A percentile compares a stretch with the other conserved stretches of the same genome.
phyloP scores from a whole-genome alignment of 768 basidiomycete genomes.

The Mycena rosella region DNA sequence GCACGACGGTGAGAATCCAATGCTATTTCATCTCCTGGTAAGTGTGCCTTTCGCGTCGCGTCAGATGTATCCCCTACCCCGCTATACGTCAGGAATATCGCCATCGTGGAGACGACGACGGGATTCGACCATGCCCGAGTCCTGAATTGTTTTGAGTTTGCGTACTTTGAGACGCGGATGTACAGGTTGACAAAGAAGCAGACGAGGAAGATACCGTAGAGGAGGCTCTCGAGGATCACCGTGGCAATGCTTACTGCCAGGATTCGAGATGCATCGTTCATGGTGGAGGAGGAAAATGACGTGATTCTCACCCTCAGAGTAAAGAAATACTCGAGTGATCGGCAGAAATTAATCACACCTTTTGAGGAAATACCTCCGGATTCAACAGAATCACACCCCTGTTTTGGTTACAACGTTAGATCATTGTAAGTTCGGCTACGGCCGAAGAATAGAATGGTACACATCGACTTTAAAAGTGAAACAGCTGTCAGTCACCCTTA shows the following conservation, averaged over 20 bases:
- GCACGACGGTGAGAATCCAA: constrained; percentile 13
- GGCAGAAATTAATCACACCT: constrained; percentile 4
- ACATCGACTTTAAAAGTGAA: too few relatives aligned
- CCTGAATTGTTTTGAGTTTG: too few relatives aligned
- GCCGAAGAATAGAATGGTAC: too few relatives aligned
- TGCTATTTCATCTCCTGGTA: constrained; percentile 14
- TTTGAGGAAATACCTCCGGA: constrained; percentile 7
- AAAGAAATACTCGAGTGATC: constrained; percentile 1
- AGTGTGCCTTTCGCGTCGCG: background rate
- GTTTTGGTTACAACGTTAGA: too few relatives aligned
- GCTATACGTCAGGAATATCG: constrained; percentile 14
- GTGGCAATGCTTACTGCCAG: too few relatives aligned
- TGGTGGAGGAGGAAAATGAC: background rate
- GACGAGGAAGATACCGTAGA: too few relatives aligned
- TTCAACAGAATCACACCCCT: background rate
- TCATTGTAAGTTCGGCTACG: too few relatives aligned
- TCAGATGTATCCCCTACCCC: constrained; percentile 7
- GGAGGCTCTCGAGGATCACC: too few relatives aligned
- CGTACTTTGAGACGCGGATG: too few relatives aligned
- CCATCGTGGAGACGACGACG: constrained; percentile 17
- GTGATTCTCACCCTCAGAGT: background rate
- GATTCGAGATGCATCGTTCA: too few relatives aligned
- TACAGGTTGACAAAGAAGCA: too few relatives aligned
- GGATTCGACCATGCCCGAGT: constrained; percentile 17
- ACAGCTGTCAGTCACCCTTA: too few relatives aligned